Base-by-base conservation (phyloP, 2,329 filamentous ascomycete species). In the Fonsecaea multimorphosa region DNA sequence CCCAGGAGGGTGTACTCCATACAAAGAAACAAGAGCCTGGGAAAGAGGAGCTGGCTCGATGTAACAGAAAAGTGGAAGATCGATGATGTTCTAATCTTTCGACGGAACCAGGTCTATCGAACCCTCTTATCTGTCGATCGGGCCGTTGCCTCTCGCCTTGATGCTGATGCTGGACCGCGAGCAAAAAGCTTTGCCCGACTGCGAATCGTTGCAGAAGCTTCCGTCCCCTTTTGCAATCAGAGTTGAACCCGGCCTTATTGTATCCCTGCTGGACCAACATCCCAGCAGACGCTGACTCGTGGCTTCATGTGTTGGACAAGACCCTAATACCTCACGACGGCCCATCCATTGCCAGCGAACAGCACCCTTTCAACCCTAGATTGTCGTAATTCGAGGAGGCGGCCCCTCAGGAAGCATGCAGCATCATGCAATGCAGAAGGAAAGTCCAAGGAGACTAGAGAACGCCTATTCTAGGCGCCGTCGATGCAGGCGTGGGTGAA, bases 381-480 rank as follows among this genome's bases (percentile, higher is more conserved):
- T 31, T 32, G 38, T 44, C 51, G 49, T 61, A 61, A 34, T 46
- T 46, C 29, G 34, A 55, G 58, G 58, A 61, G 58, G 46, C 46
- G 58, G 31, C 19, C 58, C 58, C 53, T 51, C 9, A 34, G 58
- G 49, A 44, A 27, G 58, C 58, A 55, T 61, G 58, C 58, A 54
- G 52, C 34, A 14, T 31, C 58, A 61, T 61, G 49, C 58, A 54
- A 61, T 61, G 58, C 58, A 52, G 31, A 32, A 36, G 44, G 46
- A 16, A 60, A 27, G 19, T 14, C 11, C 14, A 52, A 29, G 51
- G 44, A 60, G 31, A 38, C 54, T 56, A 56, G 54, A 56, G 29
- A 4, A 49, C 44, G 44, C 44, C 44, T 49, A 49, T 49, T 6
- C 22, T 38, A 38, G 54, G 27, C 58, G 46, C 58, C 58, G 58